These are phyloP conservation scores for Gynostemma pentaphyllum DNA, from an alignment of 306 rosid species.

Conservation along the genomic window DNA sequence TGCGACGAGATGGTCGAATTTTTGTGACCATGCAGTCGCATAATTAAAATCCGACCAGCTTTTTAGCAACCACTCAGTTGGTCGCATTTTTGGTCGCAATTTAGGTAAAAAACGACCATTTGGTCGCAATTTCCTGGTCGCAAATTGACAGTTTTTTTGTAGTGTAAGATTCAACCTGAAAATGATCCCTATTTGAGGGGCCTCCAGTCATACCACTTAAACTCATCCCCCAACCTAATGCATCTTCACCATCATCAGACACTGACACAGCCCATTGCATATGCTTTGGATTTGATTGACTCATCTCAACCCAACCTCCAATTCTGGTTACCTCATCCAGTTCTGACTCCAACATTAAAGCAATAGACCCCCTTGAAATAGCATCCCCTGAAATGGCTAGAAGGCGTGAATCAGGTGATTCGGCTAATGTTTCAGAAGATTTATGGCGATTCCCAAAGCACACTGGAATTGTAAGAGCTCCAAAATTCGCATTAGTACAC, in stretches of 20 bases:
- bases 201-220: slow-evolving; percentile 44
- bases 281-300: slow-evolving; percentile 27
- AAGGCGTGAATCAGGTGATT: slow-evolving; percentile 12
- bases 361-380: slow-evolving; percentile 35
- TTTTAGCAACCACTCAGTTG: no score
- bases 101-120: no score
- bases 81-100: no score
- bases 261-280: slow-evolving; percentile 51
- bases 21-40: no score
- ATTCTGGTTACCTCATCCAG: slow-evolving; percentile 48
- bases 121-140: no score
- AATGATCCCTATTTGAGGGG: slow-evolving; percentile 29
- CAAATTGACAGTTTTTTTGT: no score
- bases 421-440: slow-evolving; percentile 28
- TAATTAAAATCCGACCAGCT: no score
- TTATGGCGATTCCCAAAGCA: slow-evolving; percentile 15
- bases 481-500: slow-evolving; percentile 27
- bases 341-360: slow-evolving; percentile 52
- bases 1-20: no score
- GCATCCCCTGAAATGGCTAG: slow-evolving; percentile 16
- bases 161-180: slow-evolving; percentile 70
- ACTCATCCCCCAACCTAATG: slow-evolving; percentile 70
- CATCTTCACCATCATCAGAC: slow-evolving; percentile 60
- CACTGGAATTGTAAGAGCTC: slow-evolving; percentile 40
- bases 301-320: slow-evolving; percentile 83